Evolutionary conservation across 169 alveolate genomes (phyloP).

Genomic region (Plasmodium billcollinsi): DNA sequence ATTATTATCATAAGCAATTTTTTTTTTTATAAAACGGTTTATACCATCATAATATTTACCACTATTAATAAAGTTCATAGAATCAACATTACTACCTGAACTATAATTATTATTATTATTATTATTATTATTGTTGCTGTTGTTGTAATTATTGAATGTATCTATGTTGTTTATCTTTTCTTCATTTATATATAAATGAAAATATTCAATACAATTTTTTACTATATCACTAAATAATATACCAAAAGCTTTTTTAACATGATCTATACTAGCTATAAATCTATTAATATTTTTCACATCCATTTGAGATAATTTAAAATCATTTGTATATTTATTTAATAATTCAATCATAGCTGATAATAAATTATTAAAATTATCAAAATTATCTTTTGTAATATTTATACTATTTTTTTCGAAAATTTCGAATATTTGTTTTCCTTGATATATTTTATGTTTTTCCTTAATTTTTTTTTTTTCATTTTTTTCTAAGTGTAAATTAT

Average conservation of each 20-base stretch:
- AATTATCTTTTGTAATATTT: conserved; percentile 64
- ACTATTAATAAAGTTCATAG: too few relatives aligned
- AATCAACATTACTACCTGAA: neutral
- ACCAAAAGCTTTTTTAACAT: conserved; percentile 78
- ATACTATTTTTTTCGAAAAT: conserved; percentile 56
- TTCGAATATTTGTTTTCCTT: conserved; percentile 70
- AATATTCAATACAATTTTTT: conserved; percentile 79
- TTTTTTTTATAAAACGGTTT: conserved; percentile 37
- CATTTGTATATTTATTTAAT: conserved; percentile 67
- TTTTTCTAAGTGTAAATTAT: conserved; percentile 41
- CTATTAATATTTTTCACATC: conserved; percentile 78
- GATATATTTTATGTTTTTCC: conserved; percentile 74
- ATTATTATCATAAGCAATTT: conserved; percentile 32
- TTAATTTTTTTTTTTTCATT: conserved; percentile 63
- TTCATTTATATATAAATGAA: conserved; percentile 78
- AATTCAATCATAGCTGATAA: conserved; percentile 54
- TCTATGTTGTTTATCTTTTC: conserved; percentile 66
- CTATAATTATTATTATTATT: too few relatives aligned
- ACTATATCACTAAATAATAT: conserved; percentile 79
- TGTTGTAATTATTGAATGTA: neutral
- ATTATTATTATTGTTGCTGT: too few relatives aligned
- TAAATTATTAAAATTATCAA: conserved; percentile 42
- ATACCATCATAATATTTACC: conserved; percentile 71
- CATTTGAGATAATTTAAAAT: conserved; percentile 77
- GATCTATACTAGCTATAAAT: conserved; percentile 80